Percentiles rank a stretch among this genome's conserved stretches.
Conservation (phyloP, 805 yeast species). For the Suhomyces pyralidae region DNA sequence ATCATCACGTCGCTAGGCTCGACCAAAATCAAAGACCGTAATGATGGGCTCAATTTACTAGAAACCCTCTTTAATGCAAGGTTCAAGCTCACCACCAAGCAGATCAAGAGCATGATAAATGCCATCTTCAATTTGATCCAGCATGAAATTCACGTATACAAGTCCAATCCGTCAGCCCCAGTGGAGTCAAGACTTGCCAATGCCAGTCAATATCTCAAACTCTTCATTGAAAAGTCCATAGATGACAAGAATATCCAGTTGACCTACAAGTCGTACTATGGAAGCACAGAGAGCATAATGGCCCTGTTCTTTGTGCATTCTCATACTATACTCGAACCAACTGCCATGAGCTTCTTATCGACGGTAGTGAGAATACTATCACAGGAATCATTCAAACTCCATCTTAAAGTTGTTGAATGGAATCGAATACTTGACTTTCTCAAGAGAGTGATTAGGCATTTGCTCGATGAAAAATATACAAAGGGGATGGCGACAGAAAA, state of each 20-base stretch:
- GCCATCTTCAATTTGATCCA: conserved; percentile 28
- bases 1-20: conserved; percentile 38
- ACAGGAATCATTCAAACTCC: conserved; percentile 28
- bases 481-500: conserved; percentile 15
- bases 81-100: conserved; percentile 17
- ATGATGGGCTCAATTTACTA: conserved; percentile 41
- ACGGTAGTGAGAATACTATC: conserved; percentile 18
- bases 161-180: conserved; percentile 20
- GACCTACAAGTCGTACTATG: conserved; percentile 21
- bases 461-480: conserved; percentile 10
- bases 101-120: conserved; percentile 19
- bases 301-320: conserved; percentile 15
- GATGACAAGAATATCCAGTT: conserved; percentile 12
- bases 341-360: conserved; percentile 23
- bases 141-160: conserved; percentile 33
- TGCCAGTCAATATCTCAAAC: conserved; percentile 31
- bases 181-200: conserved; percentile 27
- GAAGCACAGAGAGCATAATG: conserved; percentile 16
- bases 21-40: conserved; percentile 52
- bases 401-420: conserved; percentile 31
- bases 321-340: conserved; percentile 13
- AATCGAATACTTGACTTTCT: conserved; percentile 19
- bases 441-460: conserved; percentile 14
- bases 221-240: conserved; percentile 17
- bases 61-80: conserved; percentile 18